Percentiles rank a stretch among this genome's conserved stretches.
phyloP scores from a whole-genome alignment of 768 basidiomycete genomes.

The Astraeus odoratus region DNA sequence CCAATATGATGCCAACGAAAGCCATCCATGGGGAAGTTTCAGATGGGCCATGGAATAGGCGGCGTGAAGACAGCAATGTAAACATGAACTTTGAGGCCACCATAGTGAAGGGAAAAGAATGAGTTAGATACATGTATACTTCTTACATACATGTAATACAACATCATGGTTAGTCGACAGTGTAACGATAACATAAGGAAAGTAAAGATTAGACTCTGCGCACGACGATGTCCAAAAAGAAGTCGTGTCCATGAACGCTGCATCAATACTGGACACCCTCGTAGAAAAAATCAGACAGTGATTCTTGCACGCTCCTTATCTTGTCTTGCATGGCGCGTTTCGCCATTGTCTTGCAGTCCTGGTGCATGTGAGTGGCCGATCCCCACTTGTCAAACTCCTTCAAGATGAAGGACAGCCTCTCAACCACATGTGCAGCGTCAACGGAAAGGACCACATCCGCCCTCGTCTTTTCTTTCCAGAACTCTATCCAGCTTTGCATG shows the following conservation, averaged over 20 bases:
- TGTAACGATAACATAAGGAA: neutral
- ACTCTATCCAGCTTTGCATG: conserved; percentile 67
- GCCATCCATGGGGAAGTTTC: conserved; percentile 11
- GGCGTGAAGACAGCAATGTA: conserved; percentile 6
- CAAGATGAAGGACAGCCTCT: conserved; percentile 52
- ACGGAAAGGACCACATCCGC: conserved; percentile 53
- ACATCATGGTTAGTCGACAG: neutral
- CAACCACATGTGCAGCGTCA: conserved; percentile 60
- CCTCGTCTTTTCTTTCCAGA: conserved; percentile 72
- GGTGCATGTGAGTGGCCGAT: conserved; percentile 72
- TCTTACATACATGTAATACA: neutral
- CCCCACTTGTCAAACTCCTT: conserved; percentile 70
- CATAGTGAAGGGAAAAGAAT: conserved; percentile 20
- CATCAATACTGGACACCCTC: conserved; percentile 27
- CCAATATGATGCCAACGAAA: conserved; percentile 31
- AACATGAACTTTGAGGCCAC: conserved; percentile 22
- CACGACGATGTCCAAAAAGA: too few species aligned
- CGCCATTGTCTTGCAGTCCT: conserved; percentile 58
- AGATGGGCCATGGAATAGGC: conserved; percentile 27
- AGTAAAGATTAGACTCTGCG: neutral
- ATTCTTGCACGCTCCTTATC: conserved; percentile 51
- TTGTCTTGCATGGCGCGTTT: conserved; percentile 49
- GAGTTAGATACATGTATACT: conserved; percentile 7
- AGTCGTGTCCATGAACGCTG: too few species aligned
- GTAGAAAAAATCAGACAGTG: conserved; percentile 56